phyloP scores from a whole-genome alignment of 2,329 filamentous ascomycete species.

The Diaporthe sp. region DNA sequence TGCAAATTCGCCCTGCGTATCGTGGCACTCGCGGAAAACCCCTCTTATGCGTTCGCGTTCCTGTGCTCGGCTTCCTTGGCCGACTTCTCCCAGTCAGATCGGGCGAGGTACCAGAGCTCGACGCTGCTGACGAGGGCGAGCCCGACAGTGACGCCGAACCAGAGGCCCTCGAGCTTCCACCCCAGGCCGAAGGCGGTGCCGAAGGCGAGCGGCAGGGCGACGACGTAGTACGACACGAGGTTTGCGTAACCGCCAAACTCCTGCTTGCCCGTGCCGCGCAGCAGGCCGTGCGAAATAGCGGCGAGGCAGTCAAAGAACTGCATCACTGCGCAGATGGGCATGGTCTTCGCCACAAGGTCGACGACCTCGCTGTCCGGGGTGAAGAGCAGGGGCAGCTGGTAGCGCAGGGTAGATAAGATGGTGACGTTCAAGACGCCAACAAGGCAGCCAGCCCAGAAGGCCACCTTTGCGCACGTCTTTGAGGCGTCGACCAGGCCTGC shows the following conservation, averaged over 20 bases:
- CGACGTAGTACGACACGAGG: constrained; percentile 85
- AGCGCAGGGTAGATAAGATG: constrained; percentile 76
- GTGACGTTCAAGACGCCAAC: constrained; percentile 86
- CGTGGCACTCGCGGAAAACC: background rate
- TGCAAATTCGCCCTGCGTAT: background rate
- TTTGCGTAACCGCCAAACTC: constrained; percentile 92
- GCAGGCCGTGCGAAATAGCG: constrained; percentile 84
- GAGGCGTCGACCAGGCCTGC: constrained; percentile 86
- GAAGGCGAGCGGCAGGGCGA: constrained; percentile 89
- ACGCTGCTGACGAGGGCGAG: constrained; percentile 70
- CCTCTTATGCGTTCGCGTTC: constrained; percentile 61
- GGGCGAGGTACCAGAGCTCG: constrained; percentile 66
- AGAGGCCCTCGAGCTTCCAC: constrained; percentile 86
- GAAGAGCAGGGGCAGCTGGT: constrained; percentile 82
- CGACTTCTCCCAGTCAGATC: constrained; percentile 67
- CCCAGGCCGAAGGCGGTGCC: constrained; percentile 80
- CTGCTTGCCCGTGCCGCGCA: constrained; percentile 90
- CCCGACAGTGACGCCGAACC: constrained; percentile 83
- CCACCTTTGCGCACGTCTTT: constrained; percentile 83
- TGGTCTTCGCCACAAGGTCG: constrained; percentile 74
- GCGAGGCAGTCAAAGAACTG: constrained; percentile 90
- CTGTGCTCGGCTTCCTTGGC: constrained; percentile 66
- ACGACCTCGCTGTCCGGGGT: constrained; percentile 81
- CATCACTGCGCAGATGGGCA: constrained; percentile 88
- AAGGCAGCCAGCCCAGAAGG: constrained; percentile 73